Evolutionary conservation across 2,329 filamentous ascomycete species (phyloP), one percentile per base, ranked within the genome.

Genomic region (Fusarium luffae): DNA sequence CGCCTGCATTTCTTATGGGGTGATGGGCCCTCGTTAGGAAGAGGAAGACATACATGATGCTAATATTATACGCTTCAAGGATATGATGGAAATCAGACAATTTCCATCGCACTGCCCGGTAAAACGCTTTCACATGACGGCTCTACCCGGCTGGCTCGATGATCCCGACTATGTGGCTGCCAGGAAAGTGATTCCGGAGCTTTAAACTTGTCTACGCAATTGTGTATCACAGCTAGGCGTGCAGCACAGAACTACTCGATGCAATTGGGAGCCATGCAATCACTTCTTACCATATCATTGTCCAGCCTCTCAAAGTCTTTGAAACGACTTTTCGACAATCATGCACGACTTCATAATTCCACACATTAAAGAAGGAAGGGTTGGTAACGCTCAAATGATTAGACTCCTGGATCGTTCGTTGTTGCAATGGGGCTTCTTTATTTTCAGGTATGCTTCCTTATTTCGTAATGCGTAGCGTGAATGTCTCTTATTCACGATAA

Each of bases 41-140:
- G 30, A 12, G 40, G 34, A 37, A 69, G 66, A 62, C 56, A 23
- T 16, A 21, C 21, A 54, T 52, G 64, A 68, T 64, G 56, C 43
- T 21, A 21, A 21, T 5, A 44, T 28, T 51, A 46, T 43, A 55
- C 49, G 50, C 54, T 43, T 37, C 54, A 40, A 68, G 40, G 32
- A 62, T 51, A 69, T 72, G 62, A 63, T 68, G 42, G 54, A 59
- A 68, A 68, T 71, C 68, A 73, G 49, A 59, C 66, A 66, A 71
- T 58, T 40, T 41, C 34, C 52, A 27, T 34, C 40, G 48, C 19
- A 27, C 32, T 52, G 40, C 51, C 19, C 19, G 10, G 47, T 42
- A 41, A 48, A 49, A 28, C 25, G 34, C 46, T 32, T 42, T 16
- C 30, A 30, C 11, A 21, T 41, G 23, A 41, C 55, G 68, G 54